phyloP scores from a whole-genome alignment of 2,329 filamentous ascomycete species.

The Botrytis paeoniae region DNA sequence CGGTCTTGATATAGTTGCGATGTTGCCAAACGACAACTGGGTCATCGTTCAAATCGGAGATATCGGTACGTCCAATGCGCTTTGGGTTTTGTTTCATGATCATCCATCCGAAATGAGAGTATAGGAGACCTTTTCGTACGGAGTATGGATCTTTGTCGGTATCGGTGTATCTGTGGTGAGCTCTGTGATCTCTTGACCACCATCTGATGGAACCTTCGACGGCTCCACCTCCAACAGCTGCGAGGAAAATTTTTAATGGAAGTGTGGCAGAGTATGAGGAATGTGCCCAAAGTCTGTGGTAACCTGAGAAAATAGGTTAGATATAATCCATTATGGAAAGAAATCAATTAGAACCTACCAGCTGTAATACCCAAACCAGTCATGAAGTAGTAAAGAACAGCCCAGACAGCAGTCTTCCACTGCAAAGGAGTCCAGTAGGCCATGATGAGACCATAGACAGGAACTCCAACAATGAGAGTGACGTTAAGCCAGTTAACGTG shows the following conservation, averaged over 20 bases:
- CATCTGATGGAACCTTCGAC: constrained; percentile 84
- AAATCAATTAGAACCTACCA: constrained; percentile 47
- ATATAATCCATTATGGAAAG: not conserved
- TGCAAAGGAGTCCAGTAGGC: constrained; percentile 76
- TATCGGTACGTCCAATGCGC: constrained; percentile 82
- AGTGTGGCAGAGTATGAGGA: constrained; percentile 74
- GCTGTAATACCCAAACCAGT: constrained; percentile 78
- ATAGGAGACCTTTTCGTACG: constrained; percentile 81
- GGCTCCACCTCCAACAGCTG: constrained; percentile 75
- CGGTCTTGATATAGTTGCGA: constrained; percentile 78
- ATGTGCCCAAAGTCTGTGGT: constrained; percentile 84
- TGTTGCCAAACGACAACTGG: constrained; percentile 85
- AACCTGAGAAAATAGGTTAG: constrained; percentile 46
- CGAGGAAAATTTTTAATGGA: constrained; percentile 78
- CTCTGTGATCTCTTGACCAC: constrained; percentile 85
- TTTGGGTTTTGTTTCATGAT: constrained; percentile 91
- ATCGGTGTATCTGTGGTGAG: constrained; percentile 89
- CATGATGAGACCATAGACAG: constrained; percentile 67
- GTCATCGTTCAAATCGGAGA: constrained; percentile 84
- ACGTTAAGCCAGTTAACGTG: constrained; percentile 95
- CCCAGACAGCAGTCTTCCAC: constrained; percentile 68
- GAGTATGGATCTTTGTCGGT: constrained; percentile 91
- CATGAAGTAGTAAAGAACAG: constrained; percentile 78
- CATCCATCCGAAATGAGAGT: constrained; percentile 89
- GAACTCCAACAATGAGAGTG: constrained; percentile 74